phyloP scores from a whole-genome alignment of 108 stramenopile species.

The Stephanodiscus minutulus region DNA sequence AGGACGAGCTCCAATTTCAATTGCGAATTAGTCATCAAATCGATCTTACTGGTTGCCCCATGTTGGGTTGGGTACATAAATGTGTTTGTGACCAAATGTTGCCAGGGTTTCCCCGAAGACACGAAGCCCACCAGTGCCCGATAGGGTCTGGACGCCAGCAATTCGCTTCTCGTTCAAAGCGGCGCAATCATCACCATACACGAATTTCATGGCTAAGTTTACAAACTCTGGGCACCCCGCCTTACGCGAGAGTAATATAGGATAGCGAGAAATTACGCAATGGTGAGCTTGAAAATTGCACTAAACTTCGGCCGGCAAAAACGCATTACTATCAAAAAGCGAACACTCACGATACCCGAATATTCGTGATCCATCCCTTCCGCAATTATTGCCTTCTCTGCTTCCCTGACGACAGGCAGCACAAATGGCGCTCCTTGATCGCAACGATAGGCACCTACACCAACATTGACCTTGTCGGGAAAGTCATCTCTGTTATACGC shows the following conservation, averaged over 20 bases:
- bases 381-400: constrained; percentile 82
- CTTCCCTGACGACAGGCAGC: constrained; percentile 92
- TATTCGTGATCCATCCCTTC: constrained; percentile 82
- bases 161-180: constrained; percentile 84
- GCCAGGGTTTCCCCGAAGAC: constrained; percentile 90
- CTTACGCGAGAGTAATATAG: constrained; percentile 5
- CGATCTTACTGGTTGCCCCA: constrained; percentile 93
- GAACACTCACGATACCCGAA: constrained; percentile 69
- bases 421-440: constrained; percentile 96
- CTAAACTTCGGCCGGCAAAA: too few relatives aligned
- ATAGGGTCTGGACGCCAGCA: constrained; percentile 94
- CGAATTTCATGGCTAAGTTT: constrained; percentile 89
- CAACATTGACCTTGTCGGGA: constrained; percentile 87
- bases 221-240: constrained; percentile 93
- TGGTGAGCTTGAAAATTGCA: too few relatives aligned
- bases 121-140: constrained; percentile 97
- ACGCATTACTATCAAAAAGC: not conserved
- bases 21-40: not conserved
- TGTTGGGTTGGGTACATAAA: constrained; percentile 97
- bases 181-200: constrained; percentile 87
- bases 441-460: constrained; percentile 95
- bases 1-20: not conserved
- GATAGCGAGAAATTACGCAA: too few relatives aligned
- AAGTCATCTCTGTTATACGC: constrained; percentile 67
- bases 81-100: constrained; percentile 78